Base-by-base conservation (phyloP, 2,329 filamentous ascomycete species). In the Colletotrichum sp. region DNA sequence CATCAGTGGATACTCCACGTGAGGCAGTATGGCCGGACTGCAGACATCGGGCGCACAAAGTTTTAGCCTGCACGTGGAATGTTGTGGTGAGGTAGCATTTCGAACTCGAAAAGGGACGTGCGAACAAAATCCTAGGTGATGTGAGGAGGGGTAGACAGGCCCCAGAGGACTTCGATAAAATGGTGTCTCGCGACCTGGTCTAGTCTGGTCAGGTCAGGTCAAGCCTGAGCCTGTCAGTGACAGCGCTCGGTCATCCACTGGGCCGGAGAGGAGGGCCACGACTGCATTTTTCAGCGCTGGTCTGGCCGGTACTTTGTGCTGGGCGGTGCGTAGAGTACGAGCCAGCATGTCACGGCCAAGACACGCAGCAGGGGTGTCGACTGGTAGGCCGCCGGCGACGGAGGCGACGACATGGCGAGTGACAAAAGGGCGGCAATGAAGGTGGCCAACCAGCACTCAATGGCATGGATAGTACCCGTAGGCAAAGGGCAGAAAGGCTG, bases 1-100 rank as follows among this genome's bases (percentile, higher is more conserved):
- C 69, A 77, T 77, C 73, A 76, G 73, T 74, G 76, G 76, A 30
- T 63, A 73, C 69, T 73, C 76, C 76, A 77, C 76, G 76, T 77
- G 76, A 77, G 39, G 72, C 64, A 69, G 73, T 65, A 68, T 72
- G 65, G 65, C 65, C 66, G 34, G 64, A 65, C 60, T 77, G 69
- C 65, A 77, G 65, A 73, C 52, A 39, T 66, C 59, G 74, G 70
- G 69, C 69, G 74, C 44, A 76, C 75, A 77, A 76, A 77, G 74
- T 71, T 77, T 76, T 77, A 67, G 69, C 49, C 69, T 69, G 65
- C 69, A 74, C 69, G 76, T 77, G 73, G 69, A 69, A 69, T 49
- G 67, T 21, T 49, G 57, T 69, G 59, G 59, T 63, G 66, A 66
- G 57, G 74, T 77, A 44, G 74, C 30, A 73, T 77, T 65, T 55